Evolutionary conservation across 2,329 filamentous ascomycete species (phyloP).

Genomic region (Diaporthe sp.): DNA sequence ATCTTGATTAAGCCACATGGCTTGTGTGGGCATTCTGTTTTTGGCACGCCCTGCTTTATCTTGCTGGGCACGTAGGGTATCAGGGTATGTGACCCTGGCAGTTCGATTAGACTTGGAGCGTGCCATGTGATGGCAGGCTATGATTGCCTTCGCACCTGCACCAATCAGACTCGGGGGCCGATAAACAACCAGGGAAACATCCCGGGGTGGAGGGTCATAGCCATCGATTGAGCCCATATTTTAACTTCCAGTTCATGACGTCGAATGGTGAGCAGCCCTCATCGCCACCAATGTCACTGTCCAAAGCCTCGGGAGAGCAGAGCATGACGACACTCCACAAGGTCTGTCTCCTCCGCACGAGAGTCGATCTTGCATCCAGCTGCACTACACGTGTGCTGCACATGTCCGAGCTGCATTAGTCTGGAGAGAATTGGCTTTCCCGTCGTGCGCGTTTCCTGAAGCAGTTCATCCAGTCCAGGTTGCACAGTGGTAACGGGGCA

Average conservation of each 20-base stretch:
- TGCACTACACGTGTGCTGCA: background rate
- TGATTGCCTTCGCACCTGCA: background rate
- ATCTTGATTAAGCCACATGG: background rate
- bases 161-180: constrained; percentile 5
- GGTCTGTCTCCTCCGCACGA: background rate
- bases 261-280: constrained; percentile 1
- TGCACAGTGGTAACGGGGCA: background rate
- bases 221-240: background rate
- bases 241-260: constrained; percentile 19
- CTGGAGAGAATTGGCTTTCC: background rate
- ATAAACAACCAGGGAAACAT: constrained; percentile 17
- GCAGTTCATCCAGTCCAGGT: background rate
- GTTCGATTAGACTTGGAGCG: constrained; percentile 1
- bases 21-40: background rate
- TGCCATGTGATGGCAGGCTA: background rate
- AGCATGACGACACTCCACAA: constrained; percentile 1
- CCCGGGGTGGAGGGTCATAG: constrained; percentile 7
- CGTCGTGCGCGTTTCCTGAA: background rate
- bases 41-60: background rate
- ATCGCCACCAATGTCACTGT: background rate
- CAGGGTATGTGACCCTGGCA: background rate
- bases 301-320: background rate
- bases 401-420: background rate
- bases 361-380: background rate
- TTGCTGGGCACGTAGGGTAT: too few relatives aligned